A percentile compares a stretch with the other conserved stretches of the same genome.
Evolutionary conservation across 345 rosid genomes (phyloP).

Genomic region (Syzygium oleosum): DNA sequence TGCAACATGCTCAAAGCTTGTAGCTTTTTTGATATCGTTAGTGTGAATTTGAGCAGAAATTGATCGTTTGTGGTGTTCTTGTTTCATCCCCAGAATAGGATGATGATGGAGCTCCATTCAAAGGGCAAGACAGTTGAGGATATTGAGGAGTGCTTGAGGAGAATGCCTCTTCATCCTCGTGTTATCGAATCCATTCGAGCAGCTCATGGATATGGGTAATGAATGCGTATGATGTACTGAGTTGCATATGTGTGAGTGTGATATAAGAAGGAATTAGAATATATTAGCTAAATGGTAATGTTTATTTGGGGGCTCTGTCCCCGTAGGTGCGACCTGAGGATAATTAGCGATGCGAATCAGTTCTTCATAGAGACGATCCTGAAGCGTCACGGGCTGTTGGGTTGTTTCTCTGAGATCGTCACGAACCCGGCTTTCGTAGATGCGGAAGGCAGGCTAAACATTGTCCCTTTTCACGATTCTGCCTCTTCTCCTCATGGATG

Average conservation of each 20-base stretch:
- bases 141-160: slow-evolving; percentile 49
- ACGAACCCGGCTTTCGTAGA: slow-evolving; percentile 51
- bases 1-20: background rate
- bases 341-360: slow-evolving; percentile 74
- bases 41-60: background rate
- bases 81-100: slow-evolving; percentile 39
- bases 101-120: slow-evolving; percentile 75
- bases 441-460: slow-evolving; percentile 41
- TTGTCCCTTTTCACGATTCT: slow-evolving; percentile 47
- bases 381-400: slow-evolving; percentile 51
- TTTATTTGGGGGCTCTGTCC: background rate
- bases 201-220: slow-evolving; percentile 49
- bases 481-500: slow-evolving; percentile 46
- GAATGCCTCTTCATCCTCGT: slow-evolving; percentile 36
- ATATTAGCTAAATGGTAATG: background rate
- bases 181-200: slow-evolving; percentile 43
- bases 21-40: background rate
- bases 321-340: slow-evolving; percentile 64
- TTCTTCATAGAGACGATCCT: slow-evolving; percentile 74
- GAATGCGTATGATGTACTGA: background rate
- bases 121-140: slow-evolving; percentile 54
- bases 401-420: slow-evolving; percentile 53
- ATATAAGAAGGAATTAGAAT: background rate
- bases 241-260: background rate
- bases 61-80: background rate